These are phyloP conservation scores for Leccinum subgranulosum DNA, from an alignment of 768 basidiomycete genomes.

Conservation along the genomic window DNA sequence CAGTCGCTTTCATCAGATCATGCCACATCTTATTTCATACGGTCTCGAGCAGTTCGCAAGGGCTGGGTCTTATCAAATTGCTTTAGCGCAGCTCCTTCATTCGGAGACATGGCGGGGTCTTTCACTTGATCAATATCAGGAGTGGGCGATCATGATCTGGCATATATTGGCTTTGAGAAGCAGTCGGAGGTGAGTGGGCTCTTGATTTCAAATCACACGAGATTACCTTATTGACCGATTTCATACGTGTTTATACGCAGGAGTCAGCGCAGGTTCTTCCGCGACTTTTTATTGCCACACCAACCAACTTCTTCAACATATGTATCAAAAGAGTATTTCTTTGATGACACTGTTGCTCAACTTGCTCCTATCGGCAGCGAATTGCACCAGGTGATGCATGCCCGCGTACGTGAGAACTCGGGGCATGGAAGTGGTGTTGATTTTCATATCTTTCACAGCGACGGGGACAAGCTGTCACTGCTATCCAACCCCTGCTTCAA, in stretches of 20 bases:
- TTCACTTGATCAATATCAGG: constrained; percentile 57
- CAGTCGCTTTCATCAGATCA: constrained; percentile 11
- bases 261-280: constrained; percentile 61
- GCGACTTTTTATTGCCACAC: constrained; percentile 61
- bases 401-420: constrained; percentile 33
- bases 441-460: constrained; percentile 40
- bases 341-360: constrained; percentile 34
- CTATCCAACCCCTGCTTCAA: constrained; percentile 64
- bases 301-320: constrained; percentile 52
- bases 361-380: constrained; percentile 40
- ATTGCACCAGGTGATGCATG: constrained; percentile 41
- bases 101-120: constrained; percentile 70
- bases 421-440: constrained; percentile 8
- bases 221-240: constrained; percentile 5
- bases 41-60: constrained; percentile 52
- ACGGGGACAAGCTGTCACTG: constrained; percentile 57
- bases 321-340: constrained; percentile 55
- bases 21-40: constrained; percentile 6
- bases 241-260: constrained; percentile 28
- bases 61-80: constrained; percentile 63
- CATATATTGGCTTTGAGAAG: constrained; percentile 66
- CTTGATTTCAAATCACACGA: background rate
- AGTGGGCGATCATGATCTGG: constrained; percentile 79
- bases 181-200: constrained; percentile 57
- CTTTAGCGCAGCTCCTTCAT: constrained; percentile 60